Evolutionary conservation across 371 early-diverging fungal species (phyloP).

Genomic region (Umbelopsis sp.): DNA sequence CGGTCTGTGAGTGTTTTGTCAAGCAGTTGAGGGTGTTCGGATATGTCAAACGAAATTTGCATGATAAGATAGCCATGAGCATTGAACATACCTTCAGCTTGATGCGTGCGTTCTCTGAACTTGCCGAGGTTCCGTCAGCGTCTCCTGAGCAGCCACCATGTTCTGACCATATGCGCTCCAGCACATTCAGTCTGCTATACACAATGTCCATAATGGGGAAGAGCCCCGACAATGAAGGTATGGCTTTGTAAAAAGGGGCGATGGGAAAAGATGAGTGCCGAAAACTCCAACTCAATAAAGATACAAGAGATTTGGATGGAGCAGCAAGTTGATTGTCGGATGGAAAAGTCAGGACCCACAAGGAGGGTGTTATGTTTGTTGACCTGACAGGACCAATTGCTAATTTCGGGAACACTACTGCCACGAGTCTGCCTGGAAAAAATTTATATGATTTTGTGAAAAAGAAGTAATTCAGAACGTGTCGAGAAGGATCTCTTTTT

Average conservation of each 20-base stretch:
- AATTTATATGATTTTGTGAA: conserved; percentile 9
- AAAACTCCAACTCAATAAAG: neutral
- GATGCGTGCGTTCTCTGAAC: neutral
- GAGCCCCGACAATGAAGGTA: neutral
- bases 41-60: neutral
- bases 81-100: conserved; percentile 1
- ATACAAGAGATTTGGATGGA: neutral
- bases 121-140: neutral
- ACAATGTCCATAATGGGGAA: conserved; percentile 5
- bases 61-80: neutral
- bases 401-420: conserved; percentile 4
- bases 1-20: neutral
- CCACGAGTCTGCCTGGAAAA: conserved; percentile 5
- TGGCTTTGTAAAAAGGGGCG: neutral
- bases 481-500: neutral
- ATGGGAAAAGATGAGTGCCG: neutral
- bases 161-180: conserved; percentile 14
- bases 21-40: neutral
- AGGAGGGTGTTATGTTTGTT: neutral
- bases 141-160: neutral
- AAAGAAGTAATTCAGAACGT: conserved; percentile 3
- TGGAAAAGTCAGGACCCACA: neutral
- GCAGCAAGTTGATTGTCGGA: neutral
- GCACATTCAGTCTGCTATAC: conserved; percentile 13
- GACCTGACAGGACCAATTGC: conserved; percentile 10